Evolutionary conservation across 2,329 filamentous ascomycete species (phyloP).

Genomic region (Fusarium foetens): DNA sequence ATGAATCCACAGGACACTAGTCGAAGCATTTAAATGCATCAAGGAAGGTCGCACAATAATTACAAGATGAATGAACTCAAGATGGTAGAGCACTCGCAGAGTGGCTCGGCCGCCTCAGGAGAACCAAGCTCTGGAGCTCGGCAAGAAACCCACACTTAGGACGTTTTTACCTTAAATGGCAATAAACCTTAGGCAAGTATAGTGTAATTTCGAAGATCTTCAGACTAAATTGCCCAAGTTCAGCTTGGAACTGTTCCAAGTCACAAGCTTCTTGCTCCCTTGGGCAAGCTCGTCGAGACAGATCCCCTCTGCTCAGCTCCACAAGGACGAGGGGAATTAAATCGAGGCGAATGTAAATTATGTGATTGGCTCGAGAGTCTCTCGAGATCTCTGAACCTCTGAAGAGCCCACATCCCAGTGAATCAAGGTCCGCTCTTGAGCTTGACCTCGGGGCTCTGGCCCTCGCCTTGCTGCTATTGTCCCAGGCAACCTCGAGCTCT

Average conservation of each 20-base stretch:
- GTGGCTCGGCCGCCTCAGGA: slow-evolving; percentile 13
- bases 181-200: accelerated
- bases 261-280: no score
- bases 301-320: not conserved
- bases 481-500: not conserved
- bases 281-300: not conserved
- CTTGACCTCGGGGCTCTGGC: not conserved
- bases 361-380: not conserved
- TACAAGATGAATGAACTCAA: not conserved
- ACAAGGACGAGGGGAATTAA: not conserved
- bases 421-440: not conserved
- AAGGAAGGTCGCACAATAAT: not conserved
- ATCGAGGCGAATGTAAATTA: not conserved
- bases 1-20: accelerated
- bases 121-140: no score
- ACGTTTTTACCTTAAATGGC: no score
- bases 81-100: not conserved
- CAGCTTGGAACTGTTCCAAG: not conserved
- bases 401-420: not conserved
- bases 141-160: no score
- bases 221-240: not conserved
- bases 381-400: not conserved
- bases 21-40: accelerated
- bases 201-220: accelerated
- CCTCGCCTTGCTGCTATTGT: not conserved